These are phyloP conservation scores for Monosporascus sp. DNA, from an alignment of 2,329 filamentous ascomycete genomes.

Conservation along the genomic window DNA sequence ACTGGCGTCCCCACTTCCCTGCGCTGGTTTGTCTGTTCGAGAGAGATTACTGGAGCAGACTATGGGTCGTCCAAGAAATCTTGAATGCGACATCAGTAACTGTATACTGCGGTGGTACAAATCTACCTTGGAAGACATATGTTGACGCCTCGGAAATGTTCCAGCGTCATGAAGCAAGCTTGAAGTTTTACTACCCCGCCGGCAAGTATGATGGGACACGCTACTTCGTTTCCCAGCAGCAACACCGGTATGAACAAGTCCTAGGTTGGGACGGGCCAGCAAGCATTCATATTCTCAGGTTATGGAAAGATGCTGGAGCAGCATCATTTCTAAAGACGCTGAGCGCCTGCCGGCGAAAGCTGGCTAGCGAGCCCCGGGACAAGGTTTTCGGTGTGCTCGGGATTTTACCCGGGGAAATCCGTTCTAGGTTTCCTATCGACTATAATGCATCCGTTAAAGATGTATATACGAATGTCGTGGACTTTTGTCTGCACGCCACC, in stretches of 20 bases:
- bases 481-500: constrained; percentile 21
- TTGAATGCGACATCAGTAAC: constrained; percentile 14
- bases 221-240: too few relatives aligned
- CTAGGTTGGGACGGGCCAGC: constrained; percentile 8
- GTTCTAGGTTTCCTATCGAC: constrained; percentile 22
- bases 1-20: constrained; percentile 1
- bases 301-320: neutral
- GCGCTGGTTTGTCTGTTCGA: constrained; percentile 27
- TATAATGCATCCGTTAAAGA: constrained; percentile 26
- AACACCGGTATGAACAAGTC: neutral
- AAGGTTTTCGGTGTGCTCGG: constrained; percentile 32
- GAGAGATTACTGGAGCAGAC: constrained; percentile 28
- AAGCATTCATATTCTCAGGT: constrained; percentile 5
- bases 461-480: constrained; percentile 29
- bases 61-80: constrained; percentile 29
- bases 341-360: constrained; percentile 18
- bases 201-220: too few relatives aligned
- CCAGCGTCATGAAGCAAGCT: constrained; percentile 5
- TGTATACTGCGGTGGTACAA: constrained; percentile 19
- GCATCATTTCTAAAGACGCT: constrained; percentile 19
- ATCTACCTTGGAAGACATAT: constrained; percentile 16
- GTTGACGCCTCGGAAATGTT: constrained; percentile 10
- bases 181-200: neutral
- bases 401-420: constrained; percentile 20
- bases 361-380: constrained; percentile 26